phyloP scores from a whole-genome alignment of 257 asterid species.

The Nicotiana knightiana region DNA sequence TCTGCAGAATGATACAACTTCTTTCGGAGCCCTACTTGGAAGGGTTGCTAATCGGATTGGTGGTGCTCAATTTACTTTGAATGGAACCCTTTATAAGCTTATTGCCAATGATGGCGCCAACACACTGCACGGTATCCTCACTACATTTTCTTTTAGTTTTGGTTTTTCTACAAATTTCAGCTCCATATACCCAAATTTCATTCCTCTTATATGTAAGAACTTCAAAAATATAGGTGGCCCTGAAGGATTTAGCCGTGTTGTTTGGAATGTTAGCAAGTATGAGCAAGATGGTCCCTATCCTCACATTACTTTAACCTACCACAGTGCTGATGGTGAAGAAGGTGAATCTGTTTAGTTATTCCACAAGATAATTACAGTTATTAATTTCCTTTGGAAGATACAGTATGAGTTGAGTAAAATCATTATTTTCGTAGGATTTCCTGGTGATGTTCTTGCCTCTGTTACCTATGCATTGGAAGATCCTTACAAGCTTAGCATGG shows the following conservation, averaged over 20 bases:
- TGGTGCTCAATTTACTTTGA: constrained; percentile 19
- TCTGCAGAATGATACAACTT: constrained; percentile 15
- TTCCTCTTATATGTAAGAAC: background rate
- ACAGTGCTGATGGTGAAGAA: constrained; percentile 11
- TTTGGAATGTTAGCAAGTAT: constrained; percentile 11
- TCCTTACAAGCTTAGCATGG: background rate
- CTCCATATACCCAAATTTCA: background rate
- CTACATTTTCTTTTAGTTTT: background rate
- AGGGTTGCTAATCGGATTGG: constrained; percentile 23
- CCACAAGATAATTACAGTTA: background rate
- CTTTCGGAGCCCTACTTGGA: constrained; percentile 28
- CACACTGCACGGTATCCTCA: constrained; percentile 18
- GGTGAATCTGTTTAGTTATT: background rate
- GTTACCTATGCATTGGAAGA: background rate
- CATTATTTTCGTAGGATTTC: background rate
- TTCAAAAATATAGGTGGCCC: constrained; percentile 17
- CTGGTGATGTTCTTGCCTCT: background rate
- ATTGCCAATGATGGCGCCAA: constrained; percentile 18
- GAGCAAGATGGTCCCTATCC: background rate
- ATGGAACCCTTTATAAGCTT: constrained; percentile 20
- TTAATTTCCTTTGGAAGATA: background rate
- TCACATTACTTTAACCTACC: constrained; percentile 3
- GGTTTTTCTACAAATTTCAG: background rate
- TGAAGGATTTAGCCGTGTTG: constrained; percentile 6
- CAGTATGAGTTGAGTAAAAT: background rate